These are phyloP conservation scores for Hymenoscyphus linearis DNA, from an alignment of 2,329 filamentous ascomycete genomes.

Conservation along the genomic window DNA sequence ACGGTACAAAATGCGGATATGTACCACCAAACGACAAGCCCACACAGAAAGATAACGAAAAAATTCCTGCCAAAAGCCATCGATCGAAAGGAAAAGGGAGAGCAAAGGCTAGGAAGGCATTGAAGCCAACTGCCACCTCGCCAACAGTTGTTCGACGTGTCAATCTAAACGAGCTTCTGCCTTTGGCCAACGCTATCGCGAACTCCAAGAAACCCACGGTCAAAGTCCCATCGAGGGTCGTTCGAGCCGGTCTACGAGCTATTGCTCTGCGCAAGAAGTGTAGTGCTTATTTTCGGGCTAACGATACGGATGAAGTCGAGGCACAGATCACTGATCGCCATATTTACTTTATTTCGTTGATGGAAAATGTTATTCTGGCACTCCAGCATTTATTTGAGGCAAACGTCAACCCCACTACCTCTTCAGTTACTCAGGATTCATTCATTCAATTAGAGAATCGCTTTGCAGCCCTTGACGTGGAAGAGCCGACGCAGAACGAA, in stretches of 20 bases:
- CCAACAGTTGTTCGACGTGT: neutral
- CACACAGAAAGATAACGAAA: too few relatives aligned
- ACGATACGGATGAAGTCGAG: neutral
- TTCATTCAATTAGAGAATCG: conserved; percentile 11
- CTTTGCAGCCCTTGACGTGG: conserved; percentile 13
- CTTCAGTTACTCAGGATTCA: neutral
- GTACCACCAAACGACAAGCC: too few relatives aligned
- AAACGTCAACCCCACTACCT: neutral
- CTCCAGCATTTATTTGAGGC: conserved; percentile 14
- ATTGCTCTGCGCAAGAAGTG: conserved; percentile 12
- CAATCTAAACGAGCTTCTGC: conserved; percentile 5
- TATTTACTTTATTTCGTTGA: conserved; percentile 11
- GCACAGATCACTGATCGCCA: conserved; percentile 7
- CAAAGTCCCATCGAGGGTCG: conserved; percentile 8
- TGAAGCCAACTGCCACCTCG: neutral
- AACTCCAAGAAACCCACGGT: neutral
- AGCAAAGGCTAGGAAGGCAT: conserved; percentile 8
- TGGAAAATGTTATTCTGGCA: conserved; percentile 12
- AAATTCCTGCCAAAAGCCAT: too few relatives aligned
- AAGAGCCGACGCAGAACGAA: conserved; percentile 8
- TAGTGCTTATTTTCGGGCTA: conserved; percentile 4
- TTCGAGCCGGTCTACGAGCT: conserved; percentile 13
- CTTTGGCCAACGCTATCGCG: conserved; percentile 10
- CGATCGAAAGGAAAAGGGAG: conserved; percentile 12
- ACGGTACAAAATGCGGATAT: too few relatives aligned